Evolutionary conservation across 164 flowering plant genomes (phyloP), one percentile per base, ranked within the genome.

Genomic region (Stephania cephalantha): DNA sequence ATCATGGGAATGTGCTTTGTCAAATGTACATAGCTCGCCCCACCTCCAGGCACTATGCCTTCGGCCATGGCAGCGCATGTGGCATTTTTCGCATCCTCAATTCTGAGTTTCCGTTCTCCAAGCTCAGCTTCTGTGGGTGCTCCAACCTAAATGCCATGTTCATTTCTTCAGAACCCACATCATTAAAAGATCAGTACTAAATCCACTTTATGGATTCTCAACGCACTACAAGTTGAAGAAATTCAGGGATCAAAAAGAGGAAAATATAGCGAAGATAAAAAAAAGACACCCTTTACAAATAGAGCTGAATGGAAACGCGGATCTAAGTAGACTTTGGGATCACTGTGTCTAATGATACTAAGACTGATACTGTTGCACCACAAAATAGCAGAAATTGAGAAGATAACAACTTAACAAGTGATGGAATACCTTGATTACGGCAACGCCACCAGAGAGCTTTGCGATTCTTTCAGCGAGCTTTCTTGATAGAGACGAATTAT

Each of bases 31-130:
- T 85, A 93, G 4, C 94, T 79, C 2, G 93, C 87, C 76, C 98
- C 98, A 75, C 98, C 98, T 46, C 98, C 98, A 46, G 97, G 95
- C 9, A 90, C 91, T 72, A 95, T 87, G 46, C 98, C 98, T 88
- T 95, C 98, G 72, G 82, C 85, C 85, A 95, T 88, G 64, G 98
- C 98, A 80, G 98, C 94, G 83, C 85, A 86, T n/a, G 94, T 92
- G 67, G 99, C 90, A 85, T 84, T 87, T 82, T 90, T 92, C 64
- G 99, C 99, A 86, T 95, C 99, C 83, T 92, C 95, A 71, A 93
- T 83, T 82, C 92, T 85, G 55, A 93, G 95, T 80, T 92, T 95
- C 18, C 87, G 84, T 65, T 95, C 99, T 81, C 91, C 97, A 52
- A 95, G 92, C 80, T 94, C 99, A n/a, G 78, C 69, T 80, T 93